phyloP scores from a whole-genome alignment of 1,139 yeast genomes.

The Geotrichum carabidarum region DNA sequence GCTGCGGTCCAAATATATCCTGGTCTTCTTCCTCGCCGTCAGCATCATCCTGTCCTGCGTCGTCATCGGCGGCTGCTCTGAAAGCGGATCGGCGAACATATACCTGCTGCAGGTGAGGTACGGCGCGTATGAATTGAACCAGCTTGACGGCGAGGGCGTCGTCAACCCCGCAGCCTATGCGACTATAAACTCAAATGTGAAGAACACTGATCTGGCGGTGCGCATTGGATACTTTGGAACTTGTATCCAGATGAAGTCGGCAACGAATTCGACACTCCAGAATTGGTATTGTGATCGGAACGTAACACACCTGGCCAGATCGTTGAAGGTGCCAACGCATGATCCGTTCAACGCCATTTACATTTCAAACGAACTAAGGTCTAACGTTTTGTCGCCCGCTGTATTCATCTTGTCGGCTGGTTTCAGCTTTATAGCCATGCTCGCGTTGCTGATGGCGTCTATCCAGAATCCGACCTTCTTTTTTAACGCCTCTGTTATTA shows the following conservation, averaged over 20 bases:
- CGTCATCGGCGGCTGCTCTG: constrained; percentile 28
- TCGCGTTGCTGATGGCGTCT: constrained; percentile 11
- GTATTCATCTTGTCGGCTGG: constrained; percentile 13
- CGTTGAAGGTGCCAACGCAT: constrained; percentile 15
- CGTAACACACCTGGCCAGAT: constrained; percentile 20
- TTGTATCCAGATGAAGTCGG: constrained; percentile 22
- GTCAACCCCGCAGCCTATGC: constrained; percentile 25
- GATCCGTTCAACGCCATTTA: constrained; percentile 30
- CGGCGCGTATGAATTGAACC: constrained; percentile 21
- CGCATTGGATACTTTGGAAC: constrained; percentile 31
- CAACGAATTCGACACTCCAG: constrained; percentile 13
- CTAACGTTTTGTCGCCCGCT: constrained; percentile 9
- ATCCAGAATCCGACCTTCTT: constrained; percentile 8
- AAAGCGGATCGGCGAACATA: constrained; percentile 23
- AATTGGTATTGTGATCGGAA: constrained; percentile 29
- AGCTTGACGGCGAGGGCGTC: constrained; percentile 21
- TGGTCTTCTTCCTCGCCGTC: constrained; percentile 24
- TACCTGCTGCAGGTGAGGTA: constrained; percentile 28
- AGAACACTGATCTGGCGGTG: constrained; percentile 22
- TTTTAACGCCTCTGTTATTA: constrained; percentile 22
- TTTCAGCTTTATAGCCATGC: constrained; percentile 15
- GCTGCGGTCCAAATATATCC: constrained; percentile 25
- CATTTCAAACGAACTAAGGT: constrained; percentile 16
- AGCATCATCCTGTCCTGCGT: constrained; percentile 26
- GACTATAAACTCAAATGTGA: constrained; percentile 13